Evolutionary conservation across 257 asterid species (phyloP).

Genomic region (Przewalskia tangutica): DNA sequence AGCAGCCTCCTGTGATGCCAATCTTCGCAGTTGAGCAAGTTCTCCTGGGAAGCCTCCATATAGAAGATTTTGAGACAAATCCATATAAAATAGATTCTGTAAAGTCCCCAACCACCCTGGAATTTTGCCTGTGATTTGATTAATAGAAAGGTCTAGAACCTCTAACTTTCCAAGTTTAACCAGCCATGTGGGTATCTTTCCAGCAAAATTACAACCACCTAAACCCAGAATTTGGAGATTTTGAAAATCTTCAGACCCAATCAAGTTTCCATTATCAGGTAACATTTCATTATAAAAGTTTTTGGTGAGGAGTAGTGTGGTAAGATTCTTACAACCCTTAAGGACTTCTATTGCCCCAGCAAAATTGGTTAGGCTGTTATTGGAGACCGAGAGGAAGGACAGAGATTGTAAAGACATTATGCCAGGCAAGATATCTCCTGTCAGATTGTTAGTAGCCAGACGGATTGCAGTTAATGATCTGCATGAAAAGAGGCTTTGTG

Average conservation of each 20-base stretch:
- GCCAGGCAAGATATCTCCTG: constrained; percentile 54
- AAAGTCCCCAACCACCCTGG: constrained; percentile 74
- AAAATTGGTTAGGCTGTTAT: constrained; percentile 63
- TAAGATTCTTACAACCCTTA: constrained; percentile 65
- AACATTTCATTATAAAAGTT: constrained; percentile 59
- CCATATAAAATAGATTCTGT: constrained; percentile 75
- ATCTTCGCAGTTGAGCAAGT: constrained; percentile 38
- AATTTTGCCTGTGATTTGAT: constrained; percentile 45
- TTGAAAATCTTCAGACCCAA: constrained; percentile 39
- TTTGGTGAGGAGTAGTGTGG: constrained; percentile 51
- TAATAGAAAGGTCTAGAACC: constrained; percentile 66
- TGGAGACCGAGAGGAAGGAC: constrained; percentile 77
- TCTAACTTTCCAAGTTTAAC: constrained; percentile 38
- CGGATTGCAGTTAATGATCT: constrained; percentile 68
- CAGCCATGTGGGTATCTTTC: constrained; percentile 65
- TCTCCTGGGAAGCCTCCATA: constrained; percentile 61
- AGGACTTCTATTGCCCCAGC: constrained; percentile 55
- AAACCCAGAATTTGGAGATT: constrained; percentile 57
- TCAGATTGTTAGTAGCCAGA: constrained; percentile 51
- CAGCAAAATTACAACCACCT: constrained; percentile 70
- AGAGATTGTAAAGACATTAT: constrained; percentile 50
- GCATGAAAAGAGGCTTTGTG: constrained; percentile 64
- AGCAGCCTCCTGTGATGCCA: constrained; percentile 40
- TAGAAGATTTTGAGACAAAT: constrained; percentile 55
- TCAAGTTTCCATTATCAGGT: constrained; percentile 35